These are phyloP conservation scores for Solanum appendiculatum DNA, from an alignment of 257 asterid genomes.

Conservation along the genomic window DNA sequence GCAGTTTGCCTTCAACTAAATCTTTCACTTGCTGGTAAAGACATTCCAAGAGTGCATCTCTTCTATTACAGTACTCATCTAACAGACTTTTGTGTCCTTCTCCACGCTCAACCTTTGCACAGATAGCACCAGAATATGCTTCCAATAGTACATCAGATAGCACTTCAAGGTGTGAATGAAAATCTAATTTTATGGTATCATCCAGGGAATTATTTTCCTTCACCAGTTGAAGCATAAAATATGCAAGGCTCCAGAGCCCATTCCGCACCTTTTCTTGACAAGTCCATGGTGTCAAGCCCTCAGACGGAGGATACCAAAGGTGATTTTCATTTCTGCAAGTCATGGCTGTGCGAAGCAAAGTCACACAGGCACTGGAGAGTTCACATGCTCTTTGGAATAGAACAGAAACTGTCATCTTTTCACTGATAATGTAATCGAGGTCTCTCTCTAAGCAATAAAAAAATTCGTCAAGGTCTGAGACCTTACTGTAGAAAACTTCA, in stretches of 20 bases:
- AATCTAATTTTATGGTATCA: slow-evolving; percentile 38
- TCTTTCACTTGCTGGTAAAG: slow-evolving; percentile 66
- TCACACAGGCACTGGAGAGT: slow-evolving; percentile 75
- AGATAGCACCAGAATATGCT: slow-evolving; percentile 68
- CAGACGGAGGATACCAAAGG: slow-evolving; percentile 83
- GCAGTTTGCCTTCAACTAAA: slow-evolving; percentile 34
- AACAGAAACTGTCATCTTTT: slow-evolving; percentile 44
- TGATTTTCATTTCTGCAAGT: slow-evolving; percentile 63
- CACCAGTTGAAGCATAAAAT: slow-evolving; percentile 66
- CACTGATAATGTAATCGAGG: slow-evolving; percentile 42
- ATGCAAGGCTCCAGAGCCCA: slow-evolving; percentile 78
- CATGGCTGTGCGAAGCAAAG: slow-evolving; percentile 50
- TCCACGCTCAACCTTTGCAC: slow-evolving; percentile 69
- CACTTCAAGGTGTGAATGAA: slow-evolving; percentile 53
- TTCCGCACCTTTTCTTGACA: slow-evolving; percentile 56
- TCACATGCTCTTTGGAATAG: slow-evolving; percentile 75
- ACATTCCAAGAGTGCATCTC: slow-evolving; percentile 73
- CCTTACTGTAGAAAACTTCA: slow-evolving; percentile 92
- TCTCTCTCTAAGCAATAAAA: slow-evolving; percentile 79
- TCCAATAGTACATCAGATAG: slow-evolving; percentile 78
- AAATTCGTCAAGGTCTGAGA: slow-evolving; percentile 79
- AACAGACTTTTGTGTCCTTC: slow-evolving; percentile 61
- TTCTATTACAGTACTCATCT: slow-evolving; percentile 67
- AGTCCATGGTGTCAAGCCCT: slow-evolving; percentile 89
- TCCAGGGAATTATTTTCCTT: slow-evolving; percentile 48